Base-by-base conservation (phyloP, 306 rosid genomes). In the Vigna hirtella region DNA sequence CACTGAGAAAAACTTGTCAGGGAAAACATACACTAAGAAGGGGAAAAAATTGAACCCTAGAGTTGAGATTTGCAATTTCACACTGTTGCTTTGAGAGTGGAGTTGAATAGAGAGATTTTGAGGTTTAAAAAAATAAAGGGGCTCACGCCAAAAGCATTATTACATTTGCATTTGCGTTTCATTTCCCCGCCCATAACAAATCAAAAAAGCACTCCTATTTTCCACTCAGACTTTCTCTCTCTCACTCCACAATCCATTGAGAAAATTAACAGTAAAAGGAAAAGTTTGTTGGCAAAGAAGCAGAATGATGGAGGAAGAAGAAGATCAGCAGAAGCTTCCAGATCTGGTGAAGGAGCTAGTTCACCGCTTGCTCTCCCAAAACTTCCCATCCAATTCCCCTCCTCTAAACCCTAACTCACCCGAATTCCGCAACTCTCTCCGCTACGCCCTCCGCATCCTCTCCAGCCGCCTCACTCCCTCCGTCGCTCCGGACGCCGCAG, bases 331-430 rank as follows among this genome's bases (percentile, higher is more conserved):
- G 26, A 96, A 96, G 74, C 89, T 87, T 12, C 77, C 90, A 73
- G 97, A 96, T 93, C 99, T 96, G 83, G 85, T 93, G 24, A 90
- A 79, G 52, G 98, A 93, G 71, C 86, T 96, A 7, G 94, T 96
- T 36, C 85, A 86, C 9, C 97, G 97, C 2, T 61, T 95, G 2
- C 88, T 91, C 26, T 86, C 91, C 12, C 90, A 74, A 57, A 88
- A 82, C 42, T 66, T 62, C 59, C 84, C 84, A 53, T 74, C 52
- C 72, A 69, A 71, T 73, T 82, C 93, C 15, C 86, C 67, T 7
- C 77, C 84, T 0, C 22, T 77, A 32, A 84, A 70, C 89, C 85
- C 90, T 76, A 84, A 67, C 72, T 83, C 97, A 16, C 34, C 88
- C 0, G 73, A 90, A 10, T 88, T 91, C 82, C 89, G 73, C 13